Evolutionary conservation across 805 yeast species (phyloP), one percentile per base, ranked within the genome.

Genomic region (Saturnispora zaruensis): DNA sequence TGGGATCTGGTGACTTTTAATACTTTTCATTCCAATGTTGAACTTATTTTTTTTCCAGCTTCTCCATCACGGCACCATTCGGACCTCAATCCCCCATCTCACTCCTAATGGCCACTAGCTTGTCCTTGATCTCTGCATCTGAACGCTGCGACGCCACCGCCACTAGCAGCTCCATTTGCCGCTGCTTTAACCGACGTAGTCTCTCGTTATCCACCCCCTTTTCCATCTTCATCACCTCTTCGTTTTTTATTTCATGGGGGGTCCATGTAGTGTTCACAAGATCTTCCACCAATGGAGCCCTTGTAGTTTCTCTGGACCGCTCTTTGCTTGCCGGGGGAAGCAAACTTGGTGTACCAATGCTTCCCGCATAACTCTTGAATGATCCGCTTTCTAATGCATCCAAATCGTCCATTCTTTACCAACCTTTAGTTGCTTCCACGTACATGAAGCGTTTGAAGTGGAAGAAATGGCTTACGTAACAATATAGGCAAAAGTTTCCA

Each of bases 361-460:
- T 28, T 11, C 13, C 32, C 14, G 32, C 37, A 8, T 30, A 21
- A n/a, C 24, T 18, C 21, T 33, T 25, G 21, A 41, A 41, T 6
- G 50, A 47, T 24, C 45, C 45, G 33, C 50, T 47, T 23, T 47
- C 50, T 13, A 47, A 41, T 3, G 50, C 50, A 5, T 47, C 45
- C n/a, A 47, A 30, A 34, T 47, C 50, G 18, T 47, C 45, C 16
- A 41, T 41, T 1, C 24, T 36, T 5, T 20, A 13, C 34, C 14
- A 36, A 36, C 13, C n/a, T 11, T 28, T 28, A 28, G 5, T 11
- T 33, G 20, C 21, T 36, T 20, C 40, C 20, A 28, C 13, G 13
- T 11, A 28, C 32, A 28, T 1, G 13, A 11, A 28, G 13, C 32
- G 30, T 28, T 28, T 28, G n/a, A 11, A 28, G 5, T 28, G 4